Percentiles rank a stretch among this genome's conserved stretches.
Evolutionary conservation across 129 eudicot species (phyloP).

Genomic region (Solidago caesia): DNA sequence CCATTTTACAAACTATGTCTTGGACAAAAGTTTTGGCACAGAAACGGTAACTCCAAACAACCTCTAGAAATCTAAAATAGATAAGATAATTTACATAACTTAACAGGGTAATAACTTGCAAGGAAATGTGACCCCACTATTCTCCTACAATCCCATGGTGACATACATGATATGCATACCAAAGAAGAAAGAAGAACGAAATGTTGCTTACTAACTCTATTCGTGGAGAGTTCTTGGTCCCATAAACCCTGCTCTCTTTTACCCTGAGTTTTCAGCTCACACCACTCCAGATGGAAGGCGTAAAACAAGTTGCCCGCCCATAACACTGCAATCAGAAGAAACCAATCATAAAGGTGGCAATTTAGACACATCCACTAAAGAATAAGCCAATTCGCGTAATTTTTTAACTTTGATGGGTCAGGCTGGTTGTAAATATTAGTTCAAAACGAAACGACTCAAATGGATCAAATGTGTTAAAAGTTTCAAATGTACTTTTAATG

Average conservation of each 20-base stretch:
- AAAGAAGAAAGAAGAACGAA: slow-evolving; percentile 8
- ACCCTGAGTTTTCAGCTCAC: slow-evolving; percentile 23
- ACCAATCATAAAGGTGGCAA: not conserved
- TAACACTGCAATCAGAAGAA: slow-evolving; percentile 40
- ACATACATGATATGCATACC: slow-evolving; percentile 19
- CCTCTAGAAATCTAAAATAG: not conserved
- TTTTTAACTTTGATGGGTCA: not conserved
- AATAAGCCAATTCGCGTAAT: not conserved
- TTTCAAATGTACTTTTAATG: not conserved
- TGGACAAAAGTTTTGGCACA: not conserved
- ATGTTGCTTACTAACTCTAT: slow-evolving; percentile 31
- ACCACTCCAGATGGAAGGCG: slow-evolving; percentile 70
- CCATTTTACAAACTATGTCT: not conserved
- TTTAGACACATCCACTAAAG: not conserved
- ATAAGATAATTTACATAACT: slow-evolving; percentile 25
- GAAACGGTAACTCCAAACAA: not conserved
- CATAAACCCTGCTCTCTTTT: slow-evolving; percentile 11
- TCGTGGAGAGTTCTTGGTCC: slow-evolving; percentile 20
- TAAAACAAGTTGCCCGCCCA: slow-evolving; percentile 59
- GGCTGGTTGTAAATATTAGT: no score
- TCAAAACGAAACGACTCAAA: not conserved
- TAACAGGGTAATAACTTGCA: slow-evolving; percentile 23
- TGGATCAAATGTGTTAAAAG: not conserved
- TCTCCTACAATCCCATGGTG: slow-evolving; percentile 15
- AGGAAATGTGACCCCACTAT: slow-evolving; percentile 1